phyloP scores from a whole-genome alignment of 2,329 filamentous ascomycete genomes.

The Penicillium sp. region DNA sequence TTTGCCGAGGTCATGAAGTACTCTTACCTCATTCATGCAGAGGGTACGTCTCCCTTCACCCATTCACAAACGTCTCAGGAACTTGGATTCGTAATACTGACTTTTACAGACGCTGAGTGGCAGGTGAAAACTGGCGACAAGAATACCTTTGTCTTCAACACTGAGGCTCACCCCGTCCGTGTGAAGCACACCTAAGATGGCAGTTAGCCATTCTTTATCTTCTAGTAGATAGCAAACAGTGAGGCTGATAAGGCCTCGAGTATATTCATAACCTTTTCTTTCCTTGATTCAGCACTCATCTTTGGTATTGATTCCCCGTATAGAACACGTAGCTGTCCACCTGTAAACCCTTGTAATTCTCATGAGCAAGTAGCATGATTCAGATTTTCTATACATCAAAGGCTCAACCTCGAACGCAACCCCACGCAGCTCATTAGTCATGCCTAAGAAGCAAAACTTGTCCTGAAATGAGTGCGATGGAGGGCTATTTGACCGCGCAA shows the following conservation, averaged over 20 bases:
- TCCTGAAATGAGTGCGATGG: no score
- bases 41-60: conserved; percentile 27
- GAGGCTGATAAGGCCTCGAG: background rate
- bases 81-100: conserved; percentile 13
- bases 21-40: conserved; percentile 68
- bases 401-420: no score
- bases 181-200: conserved; percentile 15
- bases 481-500: no score
- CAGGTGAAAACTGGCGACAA: conserved; percentile 52
- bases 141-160: conserved; percentile 65
- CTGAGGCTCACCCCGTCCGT: conserved; percentile 61
- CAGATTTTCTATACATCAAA: no score
- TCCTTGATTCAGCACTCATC: background rate
- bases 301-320: background rate
- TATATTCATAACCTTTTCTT: conserved; percentile 8
- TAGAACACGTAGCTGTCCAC: background rate
- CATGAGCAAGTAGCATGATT: no score
- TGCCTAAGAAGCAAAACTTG: no score
- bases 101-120: conserved; percentile 57
- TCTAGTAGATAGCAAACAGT: conserved; percentile 1
- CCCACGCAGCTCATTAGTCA: no score
- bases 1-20: conserved; percentile 90
- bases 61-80: background rate
- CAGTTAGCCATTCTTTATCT: background rate
- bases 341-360: background rate